Percentiles rank a stretch among this genome's conserved stretches.
Evolutionary conservation across 805 yeast species (phyloP).

Genomic region (Myxozyma melibiosi): DNA sequence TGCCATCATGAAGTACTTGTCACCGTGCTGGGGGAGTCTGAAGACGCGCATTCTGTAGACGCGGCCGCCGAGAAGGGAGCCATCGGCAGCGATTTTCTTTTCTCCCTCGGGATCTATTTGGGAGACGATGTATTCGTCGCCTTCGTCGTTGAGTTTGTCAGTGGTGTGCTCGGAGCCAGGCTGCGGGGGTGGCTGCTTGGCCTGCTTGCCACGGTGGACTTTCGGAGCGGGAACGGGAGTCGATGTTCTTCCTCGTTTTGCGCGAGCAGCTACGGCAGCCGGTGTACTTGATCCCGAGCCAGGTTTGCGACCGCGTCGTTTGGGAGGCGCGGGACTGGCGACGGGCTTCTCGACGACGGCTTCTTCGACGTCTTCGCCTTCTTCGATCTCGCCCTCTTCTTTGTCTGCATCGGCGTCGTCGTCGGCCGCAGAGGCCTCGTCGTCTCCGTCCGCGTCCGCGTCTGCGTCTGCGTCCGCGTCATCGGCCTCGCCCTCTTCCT

Average conservation of each 20-base stretch:
- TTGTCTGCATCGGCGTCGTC: slow-evolving; percentile 15
- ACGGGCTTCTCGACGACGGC: neutral
- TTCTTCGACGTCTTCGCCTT: slow-evolving; percentile 14
- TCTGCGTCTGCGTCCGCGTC: slow-evolving; percentile 9
- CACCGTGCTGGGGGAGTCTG: slow-evolving; percentile 46
- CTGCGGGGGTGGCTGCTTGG: slow-evolving; percentile 13
- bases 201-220: slow-evolving; percentile 6
- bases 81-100: slow-evolving; percentile 47
- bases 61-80: slow-evolving; percentile 46
- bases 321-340: slow-evolving; percentile 8
- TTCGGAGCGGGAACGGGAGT: slow-evolving; percentile 1
- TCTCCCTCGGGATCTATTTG: slow-evolving; percentile 51
- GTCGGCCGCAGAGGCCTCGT: slow-evolving; percentile 9
- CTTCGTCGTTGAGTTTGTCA: slow-evolving; percentile 32
- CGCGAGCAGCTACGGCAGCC: neutral
- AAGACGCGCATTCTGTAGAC: slow-evolving; percentile 48
- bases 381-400: slow-evolving; percentile 4
- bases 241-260: neutral
- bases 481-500: slow-evolving; percentile 12
- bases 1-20: slow-evolving; percentile 47
- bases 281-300: slow-evolving; percentile 4
- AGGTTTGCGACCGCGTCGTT: slow-evolving; percentile 7
- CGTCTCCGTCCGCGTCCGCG: slow-evolving; percentile 11
- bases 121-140: slow-evolving; percentile 42
- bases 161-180: slow-evolving; percentile 29